These are phyloP conservation scores for Trichoderma sp. DNA, from an alignment of 2,329 filamentous ascomycete species.

Conservation along the genomic window DNA sequence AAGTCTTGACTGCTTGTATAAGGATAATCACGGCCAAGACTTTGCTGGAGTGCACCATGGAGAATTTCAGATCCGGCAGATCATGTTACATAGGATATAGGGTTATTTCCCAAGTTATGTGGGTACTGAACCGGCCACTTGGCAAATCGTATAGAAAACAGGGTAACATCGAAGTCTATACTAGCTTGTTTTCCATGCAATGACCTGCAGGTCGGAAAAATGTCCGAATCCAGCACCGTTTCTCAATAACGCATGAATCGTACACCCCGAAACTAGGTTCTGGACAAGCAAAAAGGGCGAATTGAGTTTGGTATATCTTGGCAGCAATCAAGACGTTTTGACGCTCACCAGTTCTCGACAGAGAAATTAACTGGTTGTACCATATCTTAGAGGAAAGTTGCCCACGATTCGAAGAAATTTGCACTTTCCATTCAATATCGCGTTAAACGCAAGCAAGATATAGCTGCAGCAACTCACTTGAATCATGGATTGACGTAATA, in stretches of 20 bases:
- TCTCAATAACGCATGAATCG: neutral
- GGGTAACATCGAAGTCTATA: neutral
- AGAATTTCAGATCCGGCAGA: neutral
- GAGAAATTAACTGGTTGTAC: neutral
- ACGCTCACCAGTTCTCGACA: neutral
- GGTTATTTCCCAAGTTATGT: neutral
- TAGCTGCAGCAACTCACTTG: no score
- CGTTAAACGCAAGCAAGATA: neutral
- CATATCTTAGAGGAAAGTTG: neutral
- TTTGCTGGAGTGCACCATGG: neutral
- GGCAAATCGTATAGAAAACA: neutral
- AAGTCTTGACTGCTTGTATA: neutral
- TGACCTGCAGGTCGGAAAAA: neutral
- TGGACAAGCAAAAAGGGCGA: neutral
- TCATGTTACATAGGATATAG: neutral
- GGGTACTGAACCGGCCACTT: neutral
- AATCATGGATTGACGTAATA: no score
- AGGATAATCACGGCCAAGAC: neutral
- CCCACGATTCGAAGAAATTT: neutral
- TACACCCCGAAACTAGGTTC: neutral
- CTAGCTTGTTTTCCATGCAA: neutral
- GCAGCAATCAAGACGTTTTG: neutral
- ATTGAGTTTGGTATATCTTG: neutral
- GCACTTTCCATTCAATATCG: neutral
- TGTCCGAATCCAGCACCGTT: neutral